Base-by-base conservation (phyloP, 345 rosid genomes). In the Hypericum androsaemum region DNA sequence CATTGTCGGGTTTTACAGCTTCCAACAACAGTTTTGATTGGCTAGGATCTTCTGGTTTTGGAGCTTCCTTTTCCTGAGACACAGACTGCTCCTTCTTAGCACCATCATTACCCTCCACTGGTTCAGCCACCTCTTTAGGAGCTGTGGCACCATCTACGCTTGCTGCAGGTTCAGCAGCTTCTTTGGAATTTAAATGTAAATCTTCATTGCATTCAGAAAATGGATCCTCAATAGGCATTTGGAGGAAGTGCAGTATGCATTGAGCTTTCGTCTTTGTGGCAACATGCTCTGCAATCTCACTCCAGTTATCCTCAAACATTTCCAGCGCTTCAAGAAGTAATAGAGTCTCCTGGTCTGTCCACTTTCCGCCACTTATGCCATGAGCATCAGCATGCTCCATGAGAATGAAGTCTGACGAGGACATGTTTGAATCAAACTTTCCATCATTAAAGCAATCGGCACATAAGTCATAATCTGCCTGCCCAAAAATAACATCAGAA, bases 381-480 rank as follows among this genome's bases (percentile, higher is more conserved):
- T 76, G 74, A 52, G 74, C 73, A 70, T 94, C 97, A 62, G 82
- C 95, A 60, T 95, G 89, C 49, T 83, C 95, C 97, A 94, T 94
- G 60, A 94, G 80, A 73, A 94, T 88, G 63, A 94, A 94, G 71
- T 94, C 99, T 8, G 92, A 83, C 7, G 89, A 74, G 36, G 90
- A 83, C 99, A 94, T 86, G 70, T 79, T 75, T 11, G 94, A 79
- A 57, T 80, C 90, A 64, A 94, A 86, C 77, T 88, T 88, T 43
- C 94, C 81, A 69, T 79, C 75, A 59, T 52, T 79, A 67, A 88
- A 88, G 87, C 99, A 94, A 57, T 94, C 89, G 38, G 84, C 75
- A 67, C 99, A 94, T 55, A 94, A 75, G 79, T 94, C 99, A 76
- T 86, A 94, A 86, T 94, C 99, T 70, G 99, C 99, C 99, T 94